These are phyloP conservation scores for Viola odorata DNA, from an alignment of 345 rosid species.

Conservation along the genomic window DNA sequence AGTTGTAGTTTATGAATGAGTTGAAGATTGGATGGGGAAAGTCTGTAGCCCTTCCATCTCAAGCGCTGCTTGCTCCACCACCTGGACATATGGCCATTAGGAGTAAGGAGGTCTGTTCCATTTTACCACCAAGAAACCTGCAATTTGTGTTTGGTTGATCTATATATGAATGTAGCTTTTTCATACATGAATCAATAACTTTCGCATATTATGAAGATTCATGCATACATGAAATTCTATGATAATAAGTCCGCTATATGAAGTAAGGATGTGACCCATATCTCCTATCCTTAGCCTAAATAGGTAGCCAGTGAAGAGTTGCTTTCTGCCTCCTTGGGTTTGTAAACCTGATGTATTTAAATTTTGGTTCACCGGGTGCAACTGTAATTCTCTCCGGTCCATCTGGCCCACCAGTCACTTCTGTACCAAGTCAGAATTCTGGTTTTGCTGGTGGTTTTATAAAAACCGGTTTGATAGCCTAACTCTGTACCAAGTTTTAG, in stretches of 20 bases:
- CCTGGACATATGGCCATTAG: constrained; percentile 99
- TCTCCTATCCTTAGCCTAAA: background rate
- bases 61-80: constrained; percentile 97
- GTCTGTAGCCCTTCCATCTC: constrained; percentile 98
- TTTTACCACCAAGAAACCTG: background rate
- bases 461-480: too few species aligned
- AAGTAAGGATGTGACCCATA: background rate
- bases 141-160: too few species aligned
- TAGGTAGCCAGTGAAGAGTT: constrained; percentile 1
- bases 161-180: background rate
- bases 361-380: constrained; percentile 59
- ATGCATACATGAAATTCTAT: background rate
- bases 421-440: constrained; percentile 78
- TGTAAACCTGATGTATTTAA: constrained; percentile 18
- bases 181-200: background rate
- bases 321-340: constrained; percentile 7
- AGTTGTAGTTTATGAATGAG: constrained; percentile 85
- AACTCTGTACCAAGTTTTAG: too few species aligned
- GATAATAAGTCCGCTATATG: background rate
- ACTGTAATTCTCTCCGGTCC: constrained; percentile 94
- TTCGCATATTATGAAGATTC: background rate
- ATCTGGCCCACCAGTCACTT: constrained; percentile 89
- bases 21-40: constrained; percentile 99
- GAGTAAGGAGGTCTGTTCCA: constrained; percentile 82
- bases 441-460: too few species aligned